Evolutionary conservation across 192 early-diverging fungal species (phyloP), one percentile per base, ranked within the genome.

Genomic region (Coemansia sp.): DNA sequence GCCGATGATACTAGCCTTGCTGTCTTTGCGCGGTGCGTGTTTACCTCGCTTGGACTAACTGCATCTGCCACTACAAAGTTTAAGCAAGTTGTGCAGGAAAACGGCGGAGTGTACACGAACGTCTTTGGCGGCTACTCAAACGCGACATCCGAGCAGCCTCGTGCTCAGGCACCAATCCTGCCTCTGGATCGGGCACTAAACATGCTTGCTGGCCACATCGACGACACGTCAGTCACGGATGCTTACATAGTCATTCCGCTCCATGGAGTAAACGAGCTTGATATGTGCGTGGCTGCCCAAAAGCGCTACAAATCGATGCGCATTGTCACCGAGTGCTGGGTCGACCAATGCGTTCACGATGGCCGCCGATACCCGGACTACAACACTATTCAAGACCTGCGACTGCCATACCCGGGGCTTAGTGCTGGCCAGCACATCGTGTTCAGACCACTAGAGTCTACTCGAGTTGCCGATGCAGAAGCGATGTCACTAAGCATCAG

Each of bases 261-360:
- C 4, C 12, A 54, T 24, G 77, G 77, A 4, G 41, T 68, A 31
- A 59, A 54, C 2, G 53, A 46, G 36, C 22, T 67, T 12, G 47
- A 36, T 2, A n/a, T 58, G 42, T 79, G 76, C 39, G 64, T 69
- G 20, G 29, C 63, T 3, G 62, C 38, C 4, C 42, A 39, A 17
- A 25, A 11, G 1, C 12, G 14, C 11, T 36, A 53, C 36, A 58
- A 27, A 12, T 37, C 4, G 7, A 61, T 79, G 20, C 72, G 73
- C 39, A 51, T 87, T 40, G 86, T 87, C 29, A 87, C 84, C 39
- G 82, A 87, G 47, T 88, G 77, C 58, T 90, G 88, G 88, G 47
- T 90, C 11, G 86, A 90, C 53, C 64, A 70, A 41, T 90, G 88
- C 39, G 22, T 88, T 11, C 72, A 88, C 2, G 81, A 80, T 12